Base-by-base conservation (phyloP, 192 early-diverging fungal species). In the Backusella luteola region DNA sequence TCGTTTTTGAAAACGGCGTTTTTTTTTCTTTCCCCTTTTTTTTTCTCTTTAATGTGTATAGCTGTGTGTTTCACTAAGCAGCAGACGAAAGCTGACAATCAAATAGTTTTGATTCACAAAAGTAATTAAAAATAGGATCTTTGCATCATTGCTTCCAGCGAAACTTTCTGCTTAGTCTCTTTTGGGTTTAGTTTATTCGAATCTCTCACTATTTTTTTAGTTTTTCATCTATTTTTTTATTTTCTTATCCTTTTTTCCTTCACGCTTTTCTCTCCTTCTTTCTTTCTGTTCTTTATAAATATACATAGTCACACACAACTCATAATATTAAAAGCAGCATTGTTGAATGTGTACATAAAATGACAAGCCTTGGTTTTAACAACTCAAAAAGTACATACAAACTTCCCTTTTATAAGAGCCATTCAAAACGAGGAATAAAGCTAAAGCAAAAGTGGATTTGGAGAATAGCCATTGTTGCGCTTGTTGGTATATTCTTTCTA, bases 381-480 rank as follows among this genome's bases (percentile, higher is more conserved):
- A 63, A 63, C 56, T 26, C 56, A 63, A 63, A 63, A 29, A 63
- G 56, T 63, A 63, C 56, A 63, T 63, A 63, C 26, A 63, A 63
- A 14, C 56, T 63, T 29, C 56, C 56, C 56, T 63, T 63, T 63
- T 63, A 63, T n/a, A 63, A 63, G 15, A 63, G 9, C 8, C 56
- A 63, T 63, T 63, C 56, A 63, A 63, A 63, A 11, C 56, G 56
- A 26, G 56, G 56, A 63, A 63, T 63, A 63, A 63, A 63, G 56
- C 56, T 63, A 63, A 63, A 63, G 56, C 56, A 63, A 3, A 63
- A 63, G 23, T 63, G 56, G 56, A 63, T 63, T 29, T 63, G 56
- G 56, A 63, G 56, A 63, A 63, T 63, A 29, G 56, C 56, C 21
- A 23, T 63, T 29, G 21, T 63, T 11, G 9, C 56, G 23, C 26